Evolutionary conservation across 495 filamentous ascomycete species (phyloP).

Genomic region (Penicillium alfredii): DNA sequence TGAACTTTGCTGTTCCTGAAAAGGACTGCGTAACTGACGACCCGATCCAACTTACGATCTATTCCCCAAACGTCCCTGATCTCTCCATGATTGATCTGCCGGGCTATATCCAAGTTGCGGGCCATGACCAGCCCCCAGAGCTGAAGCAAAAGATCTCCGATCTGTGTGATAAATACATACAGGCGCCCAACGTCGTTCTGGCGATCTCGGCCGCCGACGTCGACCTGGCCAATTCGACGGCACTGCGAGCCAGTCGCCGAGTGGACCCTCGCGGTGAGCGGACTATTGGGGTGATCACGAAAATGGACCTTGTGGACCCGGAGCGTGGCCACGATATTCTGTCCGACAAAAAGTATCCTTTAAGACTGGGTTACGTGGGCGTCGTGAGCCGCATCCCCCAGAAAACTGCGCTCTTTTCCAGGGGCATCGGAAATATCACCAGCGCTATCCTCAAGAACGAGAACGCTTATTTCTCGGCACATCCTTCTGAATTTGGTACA

Average conservation of each 20-base stretch:
- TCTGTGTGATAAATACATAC: slow-evolving; percentile 97
- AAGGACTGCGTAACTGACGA: slow-evolving; percentile 91
- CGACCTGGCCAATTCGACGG: slow-evolving; percentile 93
- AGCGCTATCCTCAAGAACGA: slow-evolving; percentile 83
- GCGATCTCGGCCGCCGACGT: slow-evolving; percentile 98
- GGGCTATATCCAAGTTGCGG: slow-evolving; percentile 93
- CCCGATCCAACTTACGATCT: slow-evolving; percentile 91
- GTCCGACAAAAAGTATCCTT: slow-evolving; percentile 84
- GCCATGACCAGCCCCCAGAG: slow-evolving; percentile 82
- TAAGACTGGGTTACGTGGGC: slow-evolving; percentile 94
- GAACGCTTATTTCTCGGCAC: slow-evolving; percentile 75
- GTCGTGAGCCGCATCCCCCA: slow-evolving; percentile 80
- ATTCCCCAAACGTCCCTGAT: slow-evolving; percentile 92
- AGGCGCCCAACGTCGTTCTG: slow-evolving; percentile 90
- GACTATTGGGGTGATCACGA: slow-evolving; percentile 96
- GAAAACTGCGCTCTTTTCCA: slow-evolving; percentile 72
- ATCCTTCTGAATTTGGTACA: slow-evolving; percentile 72
- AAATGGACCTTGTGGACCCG: slow-evolving; percentile 96
- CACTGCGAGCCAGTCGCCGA: slow-evolving; percentile 79
- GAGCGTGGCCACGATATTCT: slow-evolving; percentile 71
- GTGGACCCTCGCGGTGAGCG: slow-evolving; percentile 93
- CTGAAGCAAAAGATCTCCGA: slow-evolving; percentile 94
- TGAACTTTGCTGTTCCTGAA: slow-evolving; percentile 89
- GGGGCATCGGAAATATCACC: slow-evolving; percentile 76
- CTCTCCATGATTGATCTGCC: slow-evolving; percentile 94